Evolutionary conservation across 495 filamentous ascomycete genomes (phyloP).

Genomic region (Bryoglossum gracile): DNA sequence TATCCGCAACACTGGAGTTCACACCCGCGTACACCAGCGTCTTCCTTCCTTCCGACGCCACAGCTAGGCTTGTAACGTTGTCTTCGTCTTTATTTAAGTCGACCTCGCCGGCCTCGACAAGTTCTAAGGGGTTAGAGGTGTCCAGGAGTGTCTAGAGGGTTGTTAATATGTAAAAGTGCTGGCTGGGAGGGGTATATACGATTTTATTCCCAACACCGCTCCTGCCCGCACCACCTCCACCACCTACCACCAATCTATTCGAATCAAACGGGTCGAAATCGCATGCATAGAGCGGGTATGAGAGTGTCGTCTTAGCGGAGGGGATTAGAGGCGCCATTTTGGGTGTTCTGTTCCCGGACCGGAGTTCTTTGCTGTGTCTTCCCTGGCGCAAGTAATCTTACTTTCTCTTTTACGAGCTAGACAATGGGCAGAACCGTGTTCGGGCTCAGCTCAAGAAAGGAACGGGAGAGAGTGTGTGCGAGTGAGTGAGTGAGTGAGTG

Average conservation of each 20-base stretch:
- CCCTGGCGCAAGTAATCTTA: no score
- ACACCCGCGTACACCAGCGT: conserved; percentile 71
- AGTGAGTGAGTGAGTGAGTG: no score
- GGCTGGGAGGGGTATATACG: conserved; percentile 36
- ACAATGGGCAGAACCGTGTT: no score
- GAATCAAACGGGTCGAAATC: conserved; percentile 82
- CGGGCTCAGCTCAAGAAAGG: no score
- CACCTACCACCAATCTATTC: conserved; percentile 72
- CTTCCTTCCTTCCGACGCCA: conserved; percentile 49
- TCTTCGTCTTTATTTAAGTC: conserved; percentile 84
- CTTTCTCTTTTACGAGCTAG: no score
- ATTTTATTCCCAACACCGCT: conserved; percentile 91
- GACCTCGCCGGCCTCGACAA: conserved; percentile 63
- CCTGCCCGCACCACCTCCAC: conserved; percentile 79
- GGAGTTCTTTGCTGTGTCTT: not conserved
- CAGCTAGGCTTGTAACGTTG: conserved; percentile 76
- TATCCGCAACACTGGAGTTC: conserved; percentile 68
- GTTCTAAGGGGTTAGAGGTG: conserved; percentile 48
- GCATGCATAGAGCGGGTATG: conserved; percentile 82
- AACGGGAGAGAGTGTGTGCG: no score
- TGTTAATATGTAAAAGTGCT: conserved; percentile 19
- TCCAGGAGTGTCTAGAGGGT: conserved; percentile 69
- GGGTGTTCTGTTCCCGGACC: not conserved
- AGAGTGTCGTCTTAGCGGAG: conserved; percentile 61
- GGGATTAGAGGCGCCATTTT: conserved; percentile 47